phyloP scores from a whole-genome alignment of 2,329 filamentous ascomycete species.

The Fusarium duplospermum region DNA sequence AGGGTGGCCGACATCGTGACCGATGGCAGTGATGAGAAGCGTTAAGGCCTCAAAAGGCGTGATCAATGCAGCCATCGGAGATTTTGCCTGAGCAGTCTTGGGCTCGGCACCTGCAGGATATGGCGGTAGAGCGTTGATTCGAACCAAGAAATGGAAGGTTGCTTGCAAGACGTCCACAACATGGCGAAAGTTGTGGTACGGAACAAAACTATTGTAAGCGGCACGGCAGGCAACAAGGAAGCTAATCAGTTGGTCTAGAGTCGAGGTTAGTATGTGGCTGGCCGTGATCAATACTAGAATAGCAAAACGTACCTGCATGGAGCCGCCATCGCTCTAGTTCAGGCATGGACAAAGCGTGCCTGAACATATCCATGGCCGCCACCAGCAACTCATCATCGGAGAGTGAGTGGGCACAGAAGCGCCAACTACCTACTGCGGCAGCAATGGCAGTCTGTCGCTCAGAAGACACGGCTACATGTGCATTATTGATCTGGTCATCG shows the following conservation, averaged over 20 bases:
- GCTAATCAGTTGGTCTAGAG: constrained; percentile 79
- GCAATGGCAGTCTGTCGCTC: constrained; percentile 75
- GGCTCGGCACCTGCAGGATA: constrained; percentile 62
- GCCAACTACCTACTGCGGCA: constrained; percentile 80
- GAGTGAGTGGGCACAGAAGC: constrained; percentile 90
- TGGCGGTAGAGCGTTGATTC: constrained; percentile 78
- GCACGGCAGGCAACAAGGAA: constrained; percentile 90
- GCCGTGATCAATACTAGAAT: constrained; percentile 9
- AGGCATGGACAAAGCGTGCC: constrained; percentile 85
- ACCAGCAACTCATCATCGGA: constrained; percentile 91
- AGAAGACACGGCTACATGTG: constrained; percentile 75
- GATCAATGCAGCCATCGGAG: constrained; percentile 79
- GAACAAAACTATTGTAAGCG: constrained; percentile 96
- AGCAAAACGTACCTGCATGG: constrained; percentile 71
- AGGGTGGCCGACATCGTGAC: constrained; percentile 96
- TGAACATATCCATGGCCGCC: constrained; percentile 87
- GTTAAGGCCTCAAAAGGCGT: constrained; percentile 89
- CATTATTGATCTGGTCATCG: constrained; percentile 71
- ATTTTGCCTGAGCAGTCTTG: constrained; percentile 56
- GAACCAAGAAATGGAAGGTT: constrained; percentile 88
- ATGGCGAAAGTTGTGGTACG: constrained; percentile 98
- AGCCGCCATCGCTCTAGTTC: constrained; percentile 86
- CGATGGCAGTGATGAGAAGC: constrained; percentile 93
- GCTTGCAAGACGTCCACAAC: constrained; percentile 97
- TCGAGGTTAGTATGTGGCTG: constrained; percentile 53